Evolutionary conservation across 352 stramenopile species (phyloP).

Genomic region (Globisporangium orthogonon): DNA sequence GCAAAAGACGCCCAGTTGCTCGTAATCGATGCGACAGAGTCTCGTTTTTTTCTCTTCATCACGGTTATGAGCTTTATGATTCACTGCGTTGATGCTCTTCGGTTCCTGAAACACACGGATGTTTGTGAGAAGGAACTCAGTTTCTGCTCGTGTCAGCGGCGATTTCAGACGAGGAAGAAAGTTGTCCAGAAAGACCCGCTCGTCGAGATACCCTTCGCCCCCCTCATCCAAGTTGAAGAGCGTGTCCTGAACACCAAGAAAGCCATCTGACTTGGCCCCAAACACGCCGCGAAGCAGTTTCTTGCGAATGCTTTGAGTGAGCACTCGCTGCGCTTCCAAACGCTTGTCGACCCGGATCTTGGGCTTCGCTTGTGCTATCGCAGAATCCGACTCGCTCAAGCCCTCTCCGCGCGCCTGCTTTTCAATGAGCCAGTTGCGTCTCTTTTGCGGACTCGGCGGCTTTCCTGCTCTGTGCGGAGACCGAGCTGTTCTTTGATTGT

Average conservation of each 20-base stretch:
- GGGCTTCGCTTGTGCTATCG: neutral
- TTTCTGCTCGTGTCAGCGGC: conserved; percentile 37
- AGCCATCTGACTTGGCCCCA: conserved; percentile 24
- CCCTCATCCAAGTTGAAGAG: conserved; percentile 29
- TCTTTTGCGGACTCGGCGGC: conserved; percentile 1
- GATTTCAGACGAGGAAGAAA: conserved; percentile 34
- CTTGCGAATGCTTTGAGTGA: conserved; percentile 38
- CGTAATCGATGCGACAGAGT: conserved; percentile 36
- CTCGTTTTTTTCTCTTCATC: conserved; percentile 8
- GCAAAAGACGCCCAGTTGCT: conserved; percentile 38
- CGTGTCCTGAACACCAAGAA: conserved; percentile 32
- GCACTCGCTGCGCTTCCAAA: conserved; percentile 38
- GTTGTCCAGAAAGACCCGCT: conserved; percentile 28
- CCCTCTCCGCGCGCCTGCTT: neutral
- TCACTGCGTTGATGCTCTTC: neutral
- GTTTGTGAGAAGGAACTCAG: conserved; percentile 38
- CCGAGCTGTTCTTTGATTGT: neutral
- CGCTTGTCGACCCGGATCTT: conserved; percentile 40
- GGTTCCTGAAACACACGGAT: conserved; percentile 16
- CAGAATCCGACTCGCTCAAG: conserved; percentile 5
- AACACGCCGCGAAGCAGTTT: conserved; percentile 47
- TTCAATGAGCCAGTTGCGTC: neutral
- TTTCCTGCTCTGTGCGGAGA: conserved; percentile 2
- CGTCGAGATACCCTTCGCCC: conserved; percentile 32
- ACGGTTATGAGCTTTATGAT: neutral